Evolutionary conservation across 164 flowering plant species (phyloP).

Genomic region (Liriodendron chinense): DNA sequence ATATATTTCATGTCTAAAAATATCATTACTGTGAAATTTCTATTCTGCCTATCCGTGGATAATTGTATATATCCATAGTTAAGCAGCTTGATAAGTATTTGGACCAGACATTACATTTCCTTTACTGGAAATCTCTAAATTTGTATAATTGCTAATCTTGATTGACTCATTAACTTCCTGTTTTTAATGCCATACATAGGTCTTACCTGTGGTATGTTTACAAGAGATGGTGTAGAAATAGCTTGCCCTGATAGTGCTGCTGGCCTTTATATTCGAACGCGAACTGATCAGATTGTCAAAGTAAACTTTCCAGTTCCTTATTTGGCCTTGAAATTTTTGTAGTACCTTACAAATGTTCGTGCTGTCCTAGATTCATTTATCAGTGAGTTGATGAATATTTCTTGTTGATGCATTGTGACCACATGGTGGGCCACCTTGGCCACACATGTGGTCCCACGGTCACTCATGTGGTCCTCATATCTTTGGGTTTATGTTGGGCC

Average conservation of each 20-base stretch:
- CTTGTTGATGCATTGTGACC: no score
- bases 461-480: no score
- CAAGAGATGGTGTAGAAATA: conserved; percentile 55
- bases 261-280: conserved; percentile 81
- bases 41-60: no score
- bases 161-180: conserved; percentile 16
- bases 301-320: conserved; percentile 33
- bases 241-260: conserved; percentile 85
- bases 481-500: no score
- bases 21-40: no score
- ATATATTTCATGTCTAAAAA: no score
- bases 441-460: no score
- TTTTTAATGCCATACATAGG: conserved; percentile 51
- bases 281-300: conserved; percentile 72
- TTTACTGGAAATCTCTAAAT: neutral
- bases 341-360: neutral
- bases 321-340: conserved; percentile 13
- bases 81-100: no score
- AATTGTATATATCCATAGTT: no score
- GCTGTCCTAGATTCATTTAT: neutral
- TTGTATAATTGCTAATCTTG: neutral
- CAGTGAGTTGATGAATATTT: no score
- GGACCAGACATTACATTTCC: no score
- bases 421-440: no score
- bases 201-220: conserved; percentile 83